Conservation (phyloP, 495 filamentous ascomycete species). For the Penicillium nucicola region DNA sequence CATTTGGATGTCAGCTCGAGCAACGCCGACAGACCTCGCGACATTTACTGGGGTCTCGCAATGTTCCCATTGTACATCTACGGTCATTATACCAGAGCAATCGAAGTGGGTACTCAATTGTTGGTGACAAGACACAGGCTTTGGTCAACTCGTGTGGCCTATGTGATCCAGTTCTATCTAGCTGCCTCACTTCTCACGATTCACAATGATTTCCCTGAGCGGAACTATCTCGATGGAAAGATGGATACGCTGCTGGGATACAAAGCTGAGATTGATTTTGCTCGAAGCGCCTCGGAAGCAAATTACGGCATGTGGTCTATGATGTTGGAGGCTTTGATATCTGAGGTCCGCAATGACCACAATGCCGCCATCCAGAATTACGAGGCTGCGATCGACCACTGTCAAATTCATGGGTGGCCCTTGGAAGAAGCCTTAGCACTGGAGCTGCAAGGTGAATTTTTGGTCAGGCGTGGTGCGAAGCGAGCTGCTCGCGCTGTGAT, state of each 20-base stretch:
- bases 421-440: constrained; percentile 79
- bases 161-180: constrained; percentile 65
- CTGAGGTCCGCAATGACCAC: constrained; percentile 62
- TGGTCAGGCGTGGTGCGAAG: constrained; percentile 66
- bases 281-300: constrained; percentile 63
- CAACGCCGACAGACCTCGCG: constrained; percentile 55
- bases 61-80: constrained; percentile 72
- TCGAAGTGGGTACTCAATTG: constrained; percentile 63
- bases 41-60: constrained; percentile 70
- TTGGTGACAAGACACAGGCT: constrained; percentile 55
- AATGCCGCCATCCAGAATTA: constrained; percentile 61
- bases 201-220: constrained; percentile 52
- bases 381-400: constrained; percentile 77
- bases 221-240: constrained; percentile 50
- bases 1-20: constrained; percentile 48
- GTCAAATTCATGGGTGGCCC: constrained; percentile 69
- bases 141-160: constrained; percentile 70
- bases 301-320: constrained; percentile 80
- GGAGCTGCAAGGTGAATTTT: constrained; percentile 70
- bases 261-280: constrained; percentile 65
- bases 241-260: constrained; percentile 54
- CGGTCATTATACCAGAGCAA: constrained; percentile 67
- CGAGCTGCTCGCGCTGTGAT: constrained; percentile 70
- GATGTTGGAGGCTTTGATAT: constrained; percentile 68
- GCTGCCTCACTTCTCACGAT: constrained; percentile 63